A percentile compares a stretch with the other conserved stretches of the same genome.
Conservation (phyloP, 495 filamentous ascomycete genomes). For the Annulohypoxylon maeteangense region DNA sequence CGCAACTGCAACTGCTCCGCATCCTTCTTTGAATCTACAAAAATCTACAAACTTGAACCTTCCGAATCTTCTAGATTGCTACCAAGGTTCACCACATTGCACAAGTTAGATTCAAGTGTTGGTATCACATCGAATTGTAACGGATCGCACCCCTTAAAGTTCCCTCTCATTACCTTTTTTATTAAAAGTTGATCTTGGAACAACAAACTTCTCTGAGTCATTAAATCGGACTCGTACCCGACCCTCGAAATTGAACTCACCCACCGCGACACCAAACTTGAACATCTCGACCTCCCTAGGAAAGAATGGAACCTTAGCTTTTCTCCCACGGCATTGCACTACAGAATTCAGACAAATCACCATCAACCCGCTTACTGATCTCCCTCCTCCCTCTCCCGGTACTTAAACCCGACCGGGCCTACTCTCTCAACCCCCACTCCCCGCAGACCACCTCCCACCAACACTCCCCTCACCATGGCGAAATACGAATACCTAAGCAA, state of each 20-base stretch:
- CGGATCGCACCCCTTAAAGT: neutral
- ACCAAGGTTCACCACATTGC: neutral
- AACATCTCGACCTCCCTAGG: neutral
- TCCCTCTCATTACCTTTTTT: neutral
- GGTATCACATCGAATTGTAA: too few relatives aligned
- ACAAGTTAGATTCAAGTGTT: too few relatives aligned
- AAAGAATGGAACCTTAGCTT: neutral
- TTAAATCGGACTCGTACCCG: neutral
- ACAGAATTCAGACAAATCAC: neutral
- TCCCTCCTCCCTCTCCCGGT: neutral
- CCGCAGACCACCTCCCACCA: neutral
- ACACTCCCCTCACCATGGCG: neutral
- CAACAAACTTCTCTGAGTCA: neutral
- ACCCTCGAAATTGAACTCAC: neutral
- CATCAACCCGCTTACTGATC: neutral
- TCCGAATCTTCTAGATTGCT: neutral
- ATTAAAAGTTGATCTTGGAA: neutral
- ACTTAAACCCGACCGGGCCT: neutral
- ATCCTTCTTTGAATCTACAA: neutral
- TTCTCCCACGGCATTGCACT: neutral
- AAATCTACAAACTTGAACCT: neutral
- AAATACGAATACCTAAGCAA: conserved; percentile 38
- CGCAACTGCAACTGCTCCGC: neutral
- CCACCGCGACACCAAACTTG: neutral
- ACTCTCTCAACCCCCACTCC: neutral